A percentile compares a stretch with the other conserved stretches of the same genome.
phyloP scores from a whole-genome alignment of 169 alveolate species.

The Plasmodium vinckei region DNA sequence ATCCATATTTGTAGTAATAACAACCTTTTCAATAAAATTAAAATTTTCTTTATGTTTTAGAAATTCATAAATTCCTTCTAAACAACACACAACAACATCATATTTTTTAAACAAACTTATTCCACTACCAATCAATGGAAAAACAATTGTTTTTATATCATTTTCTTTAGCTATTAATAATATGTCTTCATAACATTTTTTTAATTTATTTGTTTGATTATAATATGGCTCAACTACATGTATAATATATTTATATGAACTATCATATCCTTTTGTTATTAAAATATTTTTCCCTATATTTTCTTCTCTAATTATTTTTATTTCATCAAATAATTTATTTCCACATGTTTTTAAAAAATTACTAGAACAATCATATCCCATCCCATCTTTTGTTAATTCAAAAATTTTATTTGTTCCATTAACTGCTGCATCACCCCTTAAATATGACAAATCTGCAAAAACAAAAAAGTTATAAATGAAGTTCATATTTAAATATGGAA shows the following conservation, averaged over 20 bases:
- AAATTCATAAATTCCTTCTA: constrained; percentile 75
- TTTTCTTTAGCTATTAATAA: constrained; percentile 53
- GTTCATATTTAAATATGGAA: too few relatives aligned
- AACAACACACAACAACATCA: constrained; percentile 70
- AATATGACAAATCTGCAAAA: constrained; percentile 51
- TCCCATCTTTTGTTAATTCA: constrained; percentile 66
- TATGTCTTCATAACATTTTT: constrained; percentile 54
- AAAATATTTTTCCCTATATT: constrained; percentile 52
- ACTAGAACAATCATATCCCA: constrained; percentile 76
- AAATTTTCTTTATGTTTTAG: constrained; percentile 54
- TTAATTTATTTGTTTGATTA: constrained; percentile 55
- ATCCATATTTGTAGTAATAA: constrained; percentile 54
- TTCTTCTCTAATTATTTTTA: constrained; percentile 30
- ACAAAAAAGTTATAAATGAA: background rate
- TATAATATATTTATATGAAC: constrained; percentile 70
- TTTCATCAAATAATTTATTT: constrained; percentile 35
- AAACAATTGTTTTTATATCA: constrained; percentile 56
- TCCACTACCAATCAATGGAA: constrained; percentile 76
- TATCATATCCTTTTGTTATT: constrained; percentile 70
- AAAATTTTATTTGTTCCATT: constrained; percentile 70
- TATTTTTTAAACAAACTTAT: constrained; percentile 72
- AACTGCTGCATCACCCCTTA: constrained; percentile 66
- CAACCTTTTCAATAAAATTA: constrained; percentile 61
- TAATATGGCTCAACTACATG: constrained; percentile 74
- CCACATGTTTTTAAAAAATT: constrained; percentile 76